These are phyloP conservation scores for Deuterostichococcus epilithicus DNA, from an alignment of 139 green algal genomes.

Conservation along the genomic window DNA sequence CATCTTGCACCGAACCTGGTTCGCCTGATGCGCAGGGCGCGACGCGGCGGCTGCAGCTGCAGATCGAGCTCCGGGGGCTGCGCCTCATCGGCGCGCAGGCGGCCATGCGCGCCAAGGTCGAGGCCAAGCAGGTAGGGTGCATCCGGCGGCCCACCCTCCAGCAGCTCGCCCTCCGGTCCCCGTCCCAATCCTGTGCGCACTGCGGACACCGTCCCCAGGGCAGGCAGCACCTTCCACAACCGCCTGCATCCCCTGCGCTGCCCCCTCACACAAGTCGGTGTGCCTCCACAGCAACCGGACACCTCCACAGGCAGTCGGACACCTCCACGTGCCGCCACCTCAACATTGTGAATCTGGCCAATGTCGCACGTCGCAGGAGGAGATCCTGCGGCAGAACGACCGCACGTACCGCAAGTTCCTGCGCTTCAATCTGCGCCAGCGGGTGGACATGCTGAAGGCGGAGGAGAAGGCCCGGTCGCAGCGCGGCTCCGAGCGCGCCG, in stretches of 20 bases:
- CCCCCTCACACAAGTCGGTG: no score
- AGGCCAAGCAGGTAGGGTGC: constrained; percentile 6
- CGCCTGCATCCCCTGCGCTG: no score
- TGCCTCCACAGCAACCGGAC: no score
- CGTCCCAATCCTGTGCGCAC: no score
- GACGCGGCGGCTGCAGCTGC: background rate
- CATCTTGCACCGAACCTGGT: background rate
- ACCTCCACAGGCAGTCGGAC: background rate
- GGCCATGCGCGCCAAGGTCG: constrained; percentile 27
- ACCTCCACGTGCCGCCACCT: background rate
- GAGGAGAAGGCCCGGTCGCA: constrained; percentile 42
- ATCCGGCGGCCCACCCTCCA: no score
- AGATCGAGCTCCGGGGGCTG: constrained; percentile 36
- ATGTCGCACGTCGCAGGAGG: constrained; percentile 29
- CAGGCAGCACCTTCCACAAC: no score
- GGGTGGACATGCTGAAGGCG: constrained; percentile 37
- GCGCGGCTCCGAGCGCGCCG: constrained; percentile 30
- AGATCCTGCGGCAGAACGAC: constrained; percentile 70
- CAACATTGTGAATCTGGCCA: background rate
- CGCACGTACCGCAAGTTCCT: constrained; percentile 69
- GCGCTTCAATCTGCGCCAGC: constrained; percentile 33
- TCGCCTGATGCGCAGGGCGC: background rate
- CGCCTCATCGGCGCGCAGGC: constrained; percentile 30
- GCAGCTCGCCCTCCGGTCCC: no score
- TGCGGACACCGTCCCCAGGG: no score